Conservation (phyloP, 2,329 filamentous ascomycete genomes). For the Epichloe glyceriae region DNA sequence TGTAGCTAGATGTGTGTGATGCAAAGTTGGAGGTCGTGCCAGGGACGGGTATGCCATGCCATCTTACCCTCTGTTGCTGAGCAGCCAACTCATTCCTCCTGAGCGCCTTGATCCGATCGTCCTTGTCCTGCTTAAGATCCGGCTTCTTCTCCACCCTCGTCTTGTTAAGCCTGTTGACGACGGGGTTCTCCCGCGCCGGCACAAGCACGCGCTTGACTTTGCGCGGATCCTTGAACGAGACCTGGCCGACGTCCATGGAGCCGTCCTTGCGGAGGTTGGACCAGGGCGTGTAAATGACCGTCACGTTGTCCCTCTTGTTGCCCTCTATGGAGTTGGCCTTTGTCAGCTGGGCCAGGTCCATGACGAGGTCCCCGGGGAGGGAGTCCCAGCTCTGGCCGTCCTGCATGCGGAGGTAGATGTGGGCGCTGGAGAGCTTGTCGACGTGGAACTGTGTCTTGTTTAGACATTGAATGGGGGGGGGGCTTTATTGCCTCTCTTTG, state of each 20-base stretch:
- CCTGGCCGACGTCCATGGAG: slow-evolving; percentile 89
- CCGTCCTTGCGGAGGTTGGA: slow-evolving; percentile 91
- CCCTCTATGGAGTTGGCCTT: slow-evolving; percentile 99
- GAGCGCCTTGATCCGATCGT: slow-evolving; percentile 59
- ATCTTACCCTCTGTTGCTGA: slow-evolving; percentile 44
- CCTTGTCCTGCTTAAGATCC: slow-evolving; percentile 70
- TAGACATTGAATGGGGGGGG: not conserved
- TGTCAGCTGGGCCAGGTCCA: slow-evolving; percentile 89
- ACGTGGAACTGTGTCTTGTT: slow-evolving; percentile 65
- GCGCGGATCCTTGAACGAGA: slow-evolving; percentile 82
- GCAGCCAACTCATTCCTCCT: slow-evolving; percentile 57
- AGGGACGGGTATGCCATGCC: too few relatives aligned
- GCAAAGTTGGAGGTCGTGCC: not conserved
- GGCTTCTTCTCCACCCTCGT: slow-evolving; percentile 82
- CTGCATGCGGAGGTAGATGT: slow-evolving; percentile 81
- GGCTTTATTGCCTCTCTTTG: too few relatives aligned
- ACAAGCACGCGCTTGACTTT: slow-evolving; percentile 78
- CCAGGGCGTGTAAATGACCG: slow-evolving; percentile 95
- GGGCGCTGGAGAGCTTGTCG: slow-evolving; percentile 91
- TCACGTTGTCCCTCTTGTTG: slow-evolving; percentile 98
- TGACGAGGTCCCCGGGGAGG: slow-evolving; percentile 61
- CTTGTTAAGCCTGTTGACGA: slow-evolving; percentile 97
- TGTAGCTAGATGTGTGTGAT: not conserved
- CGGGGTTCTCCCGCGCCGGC: slow-evolving; percentile 66
- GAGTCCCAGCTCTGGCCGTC: slow-evolving; percentile 74